phyloP scores from a whole-genome alignment of 805 yeast genomes.

The Candida stauntonica region DNA sequence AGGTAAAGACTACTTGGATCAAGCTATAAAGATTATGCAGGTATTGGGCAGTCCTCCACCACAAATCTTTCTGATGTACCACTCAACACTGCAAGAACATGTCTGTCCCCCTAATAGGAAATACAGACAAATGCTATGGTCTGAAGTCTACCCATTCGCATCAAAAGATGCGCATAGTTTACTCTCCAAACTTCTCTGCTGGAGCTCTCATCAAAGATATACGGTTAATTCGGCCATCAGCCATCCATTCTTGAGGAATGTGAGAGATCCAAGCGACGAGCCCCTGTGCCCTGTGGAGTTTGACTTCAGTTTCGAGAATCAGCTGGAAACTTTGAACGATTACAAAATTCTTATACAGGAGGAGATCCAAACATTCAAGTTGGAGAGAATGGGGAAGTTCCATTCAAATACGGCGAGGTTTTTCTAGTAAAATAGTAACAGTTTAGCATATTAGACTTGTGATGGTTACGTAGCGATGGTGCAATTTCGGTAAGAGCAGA shows the following conservation, averaged over 20 bases:
- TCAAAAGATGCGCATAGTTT: constrained; percentile 46
- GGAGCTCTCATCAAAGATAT: constrained; percentile 57
- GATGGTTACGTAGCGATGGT: constrained; percentile 1
- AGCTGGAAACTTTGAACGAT: constrained; percentile 35
- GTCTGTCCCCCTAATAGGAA: constrained; percentile 41
- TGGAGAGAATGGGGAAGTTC: constrained; percentile 21
- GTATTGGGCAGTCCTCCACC: constrained; percentile 68
- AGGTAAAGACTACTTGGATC: constrained; percentile 71
- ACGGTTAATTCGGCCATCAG: constrained; percentile 52
- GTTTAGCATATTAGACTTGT: too few species aligned
- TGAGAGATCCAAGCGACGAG: constrained; percentile 56
- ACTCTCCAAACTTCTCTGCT: constrained; percentile 50
- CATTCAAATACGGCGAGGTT: too few species aligned
- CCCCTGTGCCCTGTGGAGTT: constrained; percentile 46
- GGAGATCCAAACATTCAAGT: constrained; percentile 51
- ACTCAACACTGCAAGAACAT: constrained; percentile 39
- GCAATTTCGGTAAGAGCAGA: too few species aligned
- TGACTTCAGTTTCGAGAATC: constrained; percentile 63
- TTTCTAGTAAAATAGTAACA: too few species aligned
- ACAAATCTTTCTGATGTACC: constrained; percentile 39
- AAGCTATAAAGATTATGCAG: constrained; percentile 61
- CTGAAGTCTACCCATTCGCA: constrained; percentile 58
- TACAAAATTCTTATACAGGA: constrained; percentile 44
- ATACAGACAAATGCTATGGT: constrained; percentile 44
- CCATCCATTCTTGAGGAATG: constrained; percentile 49